Percentiles rank a stretch among this genome's conserved stretches.
Evolutionary conservation across 352 stramenopile genomes (phyloP).

Genomic region (Thraustochytrium sp.): DNA sequence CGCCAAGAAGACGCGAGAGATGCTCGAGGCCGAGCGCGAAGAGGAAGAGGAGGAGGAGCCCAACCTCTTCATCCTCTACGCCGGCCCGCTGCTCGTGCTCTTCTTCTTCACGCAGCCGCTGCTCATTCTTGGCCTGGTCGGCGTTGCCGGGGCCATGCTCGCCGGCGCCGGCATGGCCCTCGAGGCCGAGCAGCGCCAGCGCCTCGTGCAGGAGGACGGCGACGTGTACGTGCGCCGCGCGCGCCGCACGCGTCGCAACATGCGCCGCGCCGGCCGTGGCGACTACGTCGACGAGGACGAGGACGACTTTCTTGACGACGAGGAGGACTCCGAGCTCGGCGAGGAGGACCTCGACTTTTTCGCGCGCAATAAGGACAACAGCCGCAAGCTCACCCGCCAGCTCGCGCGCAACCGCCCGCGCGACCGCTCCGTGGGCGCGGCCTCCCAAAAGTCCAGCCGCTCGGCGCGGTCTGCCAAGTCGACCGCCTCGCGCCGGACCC

Average conservation of each 20-base stretch:
- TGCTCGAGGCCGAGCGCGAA: conserved; percentile 24
- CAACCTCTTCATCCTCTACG: conserved; percentile 15
- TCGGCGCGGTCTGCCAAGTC: neutral
- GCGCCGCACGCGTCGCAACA: neutral
- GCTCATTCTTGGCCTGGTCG: neutral
- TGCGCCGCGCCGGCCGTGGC: too few species aligned
- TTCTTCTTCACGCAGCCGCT: conserved; percentile 18
- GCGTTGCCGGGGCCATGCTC: neutral
- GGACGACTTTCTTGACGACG: neutral
- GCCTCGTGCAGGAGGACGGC: neutral
- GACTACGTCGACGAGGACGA: neutral
- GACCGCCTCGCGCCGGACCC: neutral
- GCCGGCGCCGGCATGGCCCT: neutral
- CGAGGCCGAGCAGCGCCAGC: conserved; percentile 21
- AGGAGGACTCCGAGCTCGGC: neutral
- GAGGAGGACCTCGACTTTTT: conserved; percentile 30
- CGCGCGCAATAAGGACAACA: neutral
- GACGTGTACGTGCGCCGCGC: neutral
- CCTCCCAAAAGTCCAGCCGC: neutral
- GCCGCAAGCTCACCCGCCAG: conserved; percentile 2
- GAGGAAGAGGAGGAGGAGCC: conserved; percentile 15
- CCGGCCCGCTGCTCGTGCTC: neutral
- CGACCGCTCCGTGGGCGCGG: neutral
- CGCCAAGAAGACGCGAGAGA: conserved; percentile 63
- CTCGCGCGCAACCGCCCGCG: neutral